A percentile compares a stretch with the other conserved stretches of the same genome.
phyloP scores from a whole-genome alignment of 352 stramenopile species.

The Pythium dissimile region DNA sequence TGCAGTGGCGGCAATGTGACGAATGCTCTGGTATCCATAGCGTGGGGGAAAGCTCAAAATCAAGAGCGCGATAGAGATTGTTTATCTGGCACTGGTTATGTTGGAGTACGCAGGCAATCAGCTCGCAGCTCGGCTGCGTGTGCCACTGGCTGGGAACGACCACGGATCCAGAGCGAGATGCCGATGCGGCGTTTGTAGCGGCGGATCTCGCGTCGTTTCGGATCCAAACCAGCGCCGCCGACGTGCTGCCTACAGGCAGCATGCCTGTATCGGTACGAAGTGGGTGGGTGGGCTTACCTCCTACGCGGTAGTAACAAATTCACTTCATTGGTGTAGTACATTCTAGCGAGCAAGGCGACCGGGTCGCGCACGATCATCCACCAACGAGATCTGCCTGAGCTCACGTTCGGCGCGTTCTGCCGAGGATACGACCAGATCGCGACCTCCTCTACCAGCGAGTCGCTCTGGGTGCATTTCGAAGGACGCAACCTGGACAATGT shows the following conservation, averaged over 20 bases:
- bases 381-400: constrained; percentile 51
- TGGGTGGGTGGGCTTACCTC: no score
- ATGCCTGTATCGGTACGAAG: constrained; percentile 67
- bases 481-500: constrained; percentile 64
- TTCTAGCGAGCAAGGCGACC: constrained; percentile 56
- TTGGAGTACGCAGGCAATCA: constrained; percentile 50
- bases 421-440: constrained; percentile 12
- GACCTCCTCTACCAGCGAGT: neutral
- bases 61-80: no score
- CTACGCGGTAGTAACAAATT: no score
- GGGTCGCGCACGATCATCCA: constrained; percentile 73
- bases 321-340: constrained; percentile 46
- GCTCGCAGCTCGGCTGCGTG: constrained; percentile 44
- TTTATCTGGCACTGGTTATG: neutral
- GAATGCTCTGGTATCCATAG: constrained; percentile 45
- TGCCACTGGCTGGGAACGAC: constrained; percentile 65
- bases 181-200: constrained; percentile 51
- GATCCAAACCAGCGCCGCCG: constrained; percentile 42
- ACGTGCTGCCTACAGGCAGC: constrained; percentile 35
- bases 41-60: no score
- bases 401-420: constrained; percentile 40
- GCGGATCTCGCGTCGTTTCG: constrained; percentile 37
- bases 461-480: constrained; percentile 70
- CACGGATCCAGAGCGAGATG: constrained; percentile 46
- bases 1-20: constrained; percentile 64